phyloP scores from a whole-genome alignment of 2,329 filamentous ascomycete genomes.

The Colletotrichum scovillei region DNA sequence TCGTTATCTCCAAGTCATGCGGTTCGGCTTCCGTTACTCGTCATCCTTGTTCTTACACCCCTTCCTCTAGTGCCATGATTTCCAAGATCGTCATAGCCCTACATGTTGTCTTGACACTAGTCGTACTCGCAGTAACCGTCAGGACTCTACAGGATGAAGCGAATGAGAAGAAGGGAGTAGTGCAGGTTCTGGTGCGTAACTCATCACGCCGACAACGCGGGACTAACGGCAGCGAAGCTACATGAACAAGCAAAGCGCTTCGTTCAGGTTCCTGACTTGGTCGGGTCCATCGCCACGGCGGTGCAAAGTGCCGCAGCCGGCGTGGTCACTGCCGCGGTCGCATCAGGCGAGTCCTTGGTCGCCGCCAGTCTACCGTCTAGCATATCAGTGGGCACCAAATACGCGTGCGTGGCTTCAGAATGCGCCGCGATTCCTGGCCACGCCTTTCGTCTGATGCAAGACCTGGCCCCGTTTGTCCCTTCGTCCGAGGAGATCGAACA shows the following conservation, averaged over 20 bases:
- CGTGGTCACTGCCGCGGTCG: constrained; percentile 2
- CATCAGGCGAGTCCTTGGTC: neutral
- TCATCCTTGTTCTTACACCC: too few relatives aligned
- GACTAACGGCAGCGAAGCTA: neutral
- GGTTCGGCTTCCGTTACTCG: too few relatives aligned
- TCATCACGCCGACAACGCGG: neutral
- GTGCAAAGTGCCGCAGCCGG: neutral
- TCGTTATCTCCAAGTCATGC: too few relatives aligned
- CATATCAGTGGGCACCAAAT: constrained; percentile 2
- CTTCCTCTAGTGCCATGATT: neutral
- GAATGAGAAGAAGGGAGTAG: constrained; percentile 3
- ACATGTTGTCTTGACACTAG: neutral
- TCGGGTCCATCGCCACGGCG: neutral
- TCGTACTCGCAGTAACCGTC: neutral
- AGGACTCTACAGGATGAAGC: neutral
- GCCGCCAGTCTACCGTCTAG: neutral
- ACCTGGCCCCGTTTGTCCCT: neutral
- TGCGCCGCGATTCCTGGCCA: neutral
- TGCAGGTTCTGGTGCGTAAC: constrained; percentile 2
- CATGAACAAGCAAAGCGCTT: neutral
- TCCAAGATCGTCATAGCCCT: neutral
- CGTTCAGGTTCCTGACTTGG: neutral
- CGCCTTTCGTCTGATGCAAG: neutral
- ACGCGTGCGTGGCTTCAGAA: neutral
- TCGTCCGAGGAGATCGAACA: neutral